Evolutionary conservation across 805 yeast genomes (phyloP), one percentile per base, ranked within the genome.

Genomic region (Groenewaldozyma tartarivorans): DNA sequence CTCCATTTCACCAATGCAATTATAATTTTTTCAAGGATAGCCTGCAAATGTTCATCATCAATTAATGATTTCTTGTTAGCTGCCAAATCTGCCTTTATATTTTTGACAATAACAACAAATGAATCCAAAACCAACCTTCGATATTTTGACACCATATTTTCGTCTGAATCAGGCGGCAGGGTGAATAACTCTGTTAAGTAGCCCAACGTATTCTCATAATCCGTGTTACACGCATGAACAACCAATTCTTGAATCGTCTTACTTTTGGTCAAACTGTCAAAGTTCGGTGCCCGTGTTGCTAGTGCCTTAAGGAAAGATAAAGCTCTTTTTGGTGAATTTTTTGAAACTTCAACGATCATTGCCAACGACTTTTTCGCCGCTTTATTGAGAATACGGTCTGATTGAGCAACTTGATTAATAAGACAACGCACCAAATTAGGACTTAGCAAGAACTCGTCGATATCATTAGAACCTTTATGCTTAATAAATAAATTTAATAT

Each of bases 261-360:
- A 1, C 88, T 64, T 53, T 81, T 86, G 1, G 95, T 80, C 21
- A 82, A 56, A 45, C 71, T 68, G 58, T 88, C 96, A 58, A 88
- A 87, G 75, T 70, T 51, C 16, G 44, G 45, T 20, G 68, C 67
- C 15, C 64, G 58, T 11, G 72, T 69, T 27, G 60, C 49, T 13
- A 74, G 49, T 2, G 55, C 49, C 20, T 55, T 39, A 5, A 71
- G 39, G 21, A 60, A 49, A 20, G 61, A 61, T 4, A 58, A 48
- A 5, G 64, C 50, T 33, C 62, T 58, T 1, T 50, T 49, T 2
- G 72, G 67, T 40, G 72, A 60, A 1, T 51, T 41, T 30, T 58
- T 56, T 45, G 66, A 66, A 4, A 51, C 63, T 2, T 62, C 61
- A 2, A 69, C 63, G 11, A 81, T 61, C 2, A 38, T 39, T 2